These are phyloP conservation scores for Epichloe scottii DNA, from an alignment of 2,329 filamentous ascomycete species.

Conservation along the genomic window DNA sequence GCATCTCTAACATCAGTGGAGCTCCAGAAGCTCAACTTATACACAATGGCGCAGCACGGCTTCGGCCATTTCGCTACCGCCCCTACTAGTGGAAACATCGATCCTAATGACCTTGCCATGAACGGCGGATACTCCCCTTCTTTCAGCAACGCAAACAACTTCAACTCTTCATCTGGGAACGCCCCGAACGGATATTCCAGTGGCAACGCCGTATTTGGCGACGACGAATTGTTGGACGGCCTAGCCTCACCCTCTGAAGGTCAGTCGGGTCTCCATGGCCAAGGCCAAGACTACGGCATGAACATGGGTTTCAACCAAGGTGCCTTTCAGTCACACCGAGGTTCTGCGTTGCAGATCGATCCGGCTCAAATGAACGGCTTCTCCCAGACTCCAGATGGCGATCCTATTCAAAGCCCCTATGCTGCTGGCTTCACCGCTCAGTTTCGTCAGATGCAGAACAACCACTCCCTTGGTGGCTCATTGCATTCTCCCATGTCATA, in stretches of 20 bases:
- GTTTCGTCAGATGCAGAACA: constrained; percentile 56
- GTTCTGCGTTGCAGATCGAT: constrained; percentile 46
- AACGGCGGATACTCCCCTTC: constrained; percentile 44
- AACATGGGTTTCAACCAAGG: constrained; percentile 45
- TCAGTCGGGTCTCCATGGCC: constrained; percentile 37
- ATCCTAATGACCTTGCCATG: constrained; percentile 78
- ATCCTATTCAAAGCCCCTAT: constrained; percentile 85
- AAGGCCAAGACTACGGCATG: constrained; percentile 45
- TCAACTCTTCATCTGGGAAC: constrained; percentile 45
- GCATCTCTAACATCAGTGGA: constrained; percentile 5
- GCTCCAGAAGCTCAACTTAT: constrained; percentile 8
- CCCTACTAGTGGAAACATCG: constrained; percentile 50
- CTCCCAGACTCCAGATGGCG: constrained; percentile 83
- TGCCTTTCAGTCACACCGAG: constrained; percentile 43
- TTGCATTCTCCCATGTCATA: constrained; percentile 29
- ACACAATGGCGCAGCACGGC: constrained; percentile 41
- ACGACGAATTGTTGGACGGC: constrained; percentile 77
- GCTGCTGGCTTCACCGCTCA: constrained; percentile 69
- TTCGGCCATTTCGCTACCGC: constrained; percentile 43
- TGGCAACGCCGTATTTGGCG: constrained; percentile 66
- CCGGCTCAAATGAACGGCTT: constrained; percentile 64
- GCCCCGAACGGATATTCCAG: constrained; percentile 62
- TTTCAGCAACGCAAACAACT: constrained; percentile 38
- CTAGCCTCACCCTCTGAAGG: constrained; percentile 44
- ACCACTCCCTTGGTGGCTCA: constrained; percentile 42